Percentiles rank a stretch among this genome's conserved stretches.
Conservation (phyloP, 2,329 filamentous ascomycete species). For the Diplodia sapinea region DNA sequence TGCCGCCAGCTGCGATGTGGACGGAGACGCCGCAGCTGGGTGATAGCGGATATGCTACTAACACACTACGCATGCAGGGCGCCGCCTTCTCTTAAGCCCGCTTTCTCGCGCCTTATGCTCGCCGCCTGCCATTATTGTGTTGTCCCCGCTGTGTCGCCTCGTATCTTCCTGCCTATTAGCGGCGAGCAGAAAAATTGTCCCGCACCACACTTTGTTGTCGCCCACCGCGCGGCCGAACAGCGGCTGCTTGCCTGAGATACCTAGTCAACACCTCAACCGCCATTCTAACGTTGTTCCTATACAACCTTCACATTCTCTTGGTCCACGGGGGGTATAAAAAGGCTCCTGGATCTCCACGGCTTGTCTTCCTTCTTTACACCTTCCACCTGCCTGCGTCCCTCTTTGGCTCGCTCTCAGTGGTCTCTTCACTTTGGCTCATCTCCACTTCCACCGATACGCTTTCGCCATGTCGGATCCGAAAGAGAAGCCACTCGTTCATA, state of each 20-base stretch:
- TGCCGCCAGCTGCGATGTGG: neutral
- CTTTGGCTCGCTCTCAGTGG: neutral
- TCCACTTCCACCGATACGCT: neutral
- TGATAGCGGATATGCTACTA: neutral
- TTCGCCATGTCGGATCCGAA: neutral
- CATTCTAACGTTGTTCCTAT: too few relatives aligned
- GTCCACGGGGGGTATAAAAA: too few relatives aligned
- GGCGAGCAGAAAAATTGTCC: neutral
- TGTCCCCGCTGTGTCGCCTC: neutral
- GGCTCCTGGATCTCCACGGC: neutral
- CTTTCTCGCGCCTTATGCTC: neutral
- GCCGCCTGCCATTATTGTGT: neutral
- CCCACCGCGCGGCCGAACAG: neutral
- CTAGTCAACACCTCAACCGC: neutral
- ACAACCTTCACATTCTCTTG: neutral
- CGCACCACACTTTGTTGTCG: neutral
- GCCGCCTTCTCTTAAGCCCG: constrained; percentile 11
- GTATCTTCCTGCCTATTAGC: neutral
- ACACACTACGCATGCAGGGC: constrained; percentile 1
- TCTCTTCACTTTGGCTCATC: neutral
- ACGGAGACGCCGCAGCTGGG: neutral
- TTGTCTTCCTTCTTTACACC: neutral
- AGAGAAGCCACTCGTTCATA: neutral
- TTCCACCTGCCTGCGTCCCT: neutral
- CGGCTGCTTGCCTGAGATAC: too few relatives aligned